A percentile compares a stretch with the other conserved stretches of the same genome.
Evolutionary conservation across 352 stramenopile genomes (phyloP).

Genomic region (Blastocystis sp.): DNA sequence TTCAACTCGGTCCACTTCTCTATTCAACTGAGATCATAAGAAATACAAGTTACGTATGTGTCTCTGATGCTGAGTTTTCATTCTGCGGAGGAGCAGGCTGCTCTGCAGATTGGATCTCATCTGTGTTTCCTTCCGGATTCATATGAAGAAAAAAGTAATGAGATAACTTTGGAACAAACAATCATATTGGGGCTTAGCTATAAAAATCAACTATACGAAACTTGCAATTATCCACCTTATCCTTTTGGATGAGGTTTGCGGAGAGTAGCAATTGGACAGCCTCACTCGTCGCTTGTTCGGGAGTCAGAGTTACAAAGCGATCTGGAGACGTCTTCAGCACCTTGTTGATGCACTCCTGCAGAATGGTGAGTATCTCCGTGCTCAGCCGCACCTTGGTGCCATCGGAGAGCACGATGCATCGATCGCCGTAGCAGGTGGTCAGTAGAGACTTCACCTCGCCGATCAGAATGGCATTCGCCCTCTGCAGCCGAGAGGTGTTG

Average conservation of each 20-base stretch:
- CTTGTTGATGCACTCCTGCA: conserved; percentile 18
- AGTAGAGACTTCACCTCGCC: conserved; percentile 17
- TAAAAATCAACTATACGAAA: conserved; percentile 46
- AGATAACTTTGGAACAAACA: not conserved
- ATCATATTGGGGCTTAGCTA: not conserved
- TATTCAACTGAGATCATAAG: not conserved
- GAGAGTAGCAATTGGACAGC: not conserved
- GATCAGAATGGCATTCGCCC: conserved; percentile 24
- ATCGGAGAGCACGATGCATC: not conserved
- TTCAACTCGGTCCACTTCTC: not conserved
- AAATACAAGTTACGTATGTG: not conserved
- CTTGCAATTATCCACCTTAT: not conserved
- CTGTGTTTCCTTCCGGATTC: not conserved
- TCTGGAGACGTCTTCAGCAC: not conserved
- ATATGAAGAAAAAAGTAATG: not conserved
- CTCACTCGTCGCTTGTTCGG: not conserved
- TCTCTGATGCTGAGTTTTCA: not conserved
- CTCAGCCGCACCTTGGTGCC: not conserved
- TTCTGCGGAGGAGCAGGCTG: not conserved
- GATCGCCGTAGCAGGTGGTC: conserved; percentile 16
- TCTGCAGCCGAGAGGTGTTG: not conserved
- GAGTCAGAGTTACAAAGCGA: not conserved
- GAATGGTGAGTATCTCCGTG: conserved; percentile 3
- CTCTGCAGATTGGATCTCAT: not conserved
- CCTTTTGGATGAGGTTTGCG: conserved; percentile 7